phyloP scores from a whole-genome alignment of 345 rosid species.

The Geranium brycei region DNA sequence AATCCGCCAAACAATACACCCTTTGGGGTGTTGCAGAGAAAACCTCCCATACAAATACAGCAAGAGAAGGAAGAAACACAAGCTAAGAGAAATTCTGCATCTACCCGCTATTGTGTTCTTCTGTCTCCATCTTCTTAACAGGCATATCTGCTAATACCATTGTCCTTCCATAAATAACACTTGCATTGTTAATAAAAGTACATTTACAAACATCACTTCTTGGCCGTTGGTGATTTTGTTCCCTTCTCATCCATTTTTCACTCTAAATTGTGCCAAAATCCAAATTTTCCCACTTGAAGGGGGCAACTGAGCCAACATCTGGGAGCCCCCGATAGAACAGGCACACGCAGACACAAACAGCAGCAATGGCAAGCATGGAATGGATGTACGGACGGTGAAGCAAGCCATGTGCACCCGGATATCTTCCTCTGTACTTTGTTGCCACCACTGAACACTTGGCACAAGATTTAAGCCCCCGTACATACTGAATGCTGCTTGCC shows the following conservation, averaged over 20 bases:
- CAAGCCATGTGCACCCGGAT: constrained; percentile 39
- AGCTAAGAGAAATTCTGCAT: too few species aligned
- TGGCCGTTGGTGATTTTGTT: too few species aligned
- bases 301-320: constrained; percentile 39
- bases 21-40: too few species aligned
- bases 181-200: too few species aligned
- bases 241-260: not conserved
- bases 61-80: too few species aligned
- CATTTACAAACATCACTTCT: too few species aligned
- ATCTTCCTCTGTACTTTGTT: constrained; percentile 32
- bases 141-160: too few species aligned
- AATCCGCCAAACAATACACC: too few species aligned
- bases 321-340: constrained; percentile 63
- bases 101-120: too few species aligned
- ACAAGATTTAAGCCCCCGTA: constrained; percentile 32
- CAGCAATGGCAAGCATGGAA: constrained; percentile 78
- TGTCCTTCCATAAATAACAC: too few species aligned
- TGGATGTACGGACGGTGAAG: constrained; percentile 67
- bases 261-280: constrained; percentile 53
- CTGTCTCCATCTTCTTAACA: too few species aligned
- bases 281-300: constrained; percentile 73
- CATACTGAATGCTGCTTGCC: constrained; percentile 11
- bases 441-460: constrained; percentile 41
- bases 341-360: constrained; percentile 90
- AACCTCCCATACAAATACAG: too few species aligned